Evolutionary conservation across 768 basidiomycete species (phyloP), one percentile per base, ranked within the genome.

Genomic region (Boletus tomentosulus): DNA sequence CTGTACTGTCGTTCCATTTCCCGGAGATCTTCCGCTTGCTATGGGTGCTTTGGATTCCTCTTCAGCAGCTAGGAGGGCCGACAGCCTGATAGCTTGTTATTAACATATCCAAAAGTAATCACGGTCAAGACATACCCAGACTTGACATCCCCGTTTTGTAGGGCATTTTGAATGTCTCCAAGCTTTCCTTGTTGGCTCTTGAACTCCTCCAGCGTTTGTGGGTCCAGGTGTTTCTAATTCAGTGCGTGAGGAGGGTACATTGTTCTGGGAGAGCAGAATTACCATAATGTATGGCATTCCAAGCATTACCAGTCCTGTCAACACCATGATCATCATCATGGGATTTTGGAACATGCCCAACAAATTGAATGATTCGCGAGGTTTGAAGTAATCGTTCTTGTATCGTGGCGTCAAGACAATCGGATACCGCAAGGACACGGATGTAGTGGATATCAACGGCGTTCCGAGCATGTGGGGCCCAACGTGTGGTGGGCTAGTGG

Each of bases 281-380:
- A 89, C 89, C 78, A 86, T 86, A 50, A 92, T 68, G 63, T 87
- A 89, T 4, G 89, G 89, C 80, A 82, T 84, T 24, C 76, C 80
- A 27, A 92, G 68, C 73, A 87, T 78, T 80, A 89, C 80, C 47
- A 70, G 73, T 35, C 78, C 89, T 43, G 79, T 85, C 58, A 79
- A 69, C 30, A 82, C 76, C 83, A 89, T 87, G 67, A 91, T 77
- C 54, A 92, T 71, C 77, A 88, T 87, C 89, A 92, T 91, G 7
- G 89, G 89, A 64, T 83, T 92, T 53, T 85, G 81, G 62, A 92
- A 74, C 86, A 92, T 90, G 49, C 74, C 81, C 53, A 86, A 51
- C 24, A 89, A 57, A 67, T 86, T 86, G 76, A 92, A 92, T 16
- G 83, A 81, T 66, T 90, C 80, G 31, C 67, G 79, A 25, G 86